A percentile compares a stretch with the other conserved stretches of the same genome.
Conservation (phyloP, 441 rosid genomes). For the Bocquillonia castaneifolia region DNA sequence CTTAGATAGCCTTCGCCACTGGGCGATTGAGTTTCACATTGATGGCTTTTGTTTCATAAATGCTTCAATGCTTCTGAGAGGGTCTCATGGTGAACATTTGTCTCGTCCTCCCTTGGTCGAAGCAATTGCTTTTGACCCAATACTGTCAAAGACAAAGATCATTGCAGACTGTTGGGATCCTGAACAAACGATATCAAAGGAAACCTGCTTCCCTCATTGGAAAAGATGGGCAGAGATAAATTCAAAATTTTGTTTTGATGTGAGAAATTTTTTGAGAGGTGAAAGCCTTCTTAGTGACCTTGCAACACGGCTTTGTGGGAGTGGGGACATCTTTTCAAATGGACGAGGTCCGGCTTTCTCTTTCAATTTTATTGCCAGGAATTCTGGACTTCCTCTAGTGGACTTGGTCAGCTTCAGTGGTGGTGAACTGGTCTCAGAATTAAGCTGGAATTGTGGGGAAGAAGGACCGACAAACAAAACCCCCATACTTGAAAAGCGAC, state of each 20-base stretch:
- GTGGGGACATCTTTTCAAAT: conserved; percentile 69
- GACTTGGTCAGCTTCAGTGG: conserved; percentile 80
- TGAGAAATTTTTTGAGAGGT: conserved; percentile 71
- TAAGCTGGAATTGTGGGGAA: conserved; percentile 93
- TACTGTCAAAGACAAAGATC: conserved; percentile 66
- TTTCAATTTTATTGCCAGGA: conserved; percentile 64
- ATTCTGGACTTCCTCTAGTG: conserved; percentile 77
- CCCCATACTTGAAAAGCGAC: conserved; percentile 66
- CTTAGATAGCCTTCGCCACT: conserved; percentile 67
- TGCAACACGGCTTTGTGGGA: conserved; percentile 89
- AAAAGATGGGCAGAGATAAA: conserved; percentile 84
- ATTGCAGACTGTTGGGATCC: conserved; percentile 82
- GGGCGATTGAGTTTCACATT: conserved; percentile 78
- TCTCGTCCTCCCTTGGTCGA: conserved; percentile 83
- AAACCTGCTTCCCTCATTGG: conserved; percentile 77
- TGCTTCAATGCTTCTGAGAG: conserved; percentile 65
- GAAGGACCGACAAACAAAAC: conserved; percentile 78
- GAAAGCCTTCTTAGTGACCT: conserved; percentile 63
- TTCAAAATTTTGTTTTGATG: conserved; percentile 52
- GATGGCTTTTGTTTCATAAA: conserved; percentile 87
- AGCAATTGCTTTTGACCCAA: conserved; percentile 86
- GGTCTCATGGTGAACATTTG: conserved; percentile 55
- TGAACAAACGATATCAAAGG: conserved; percentile 31
- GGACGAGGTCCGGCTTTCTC: conserved; percentile 91
- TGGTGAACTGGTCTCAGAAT: conserved; percentile 46